Conservation (phyloP, 225 moss, liverwort and hornwort species). For the Anthoceros angustus region DNA sequence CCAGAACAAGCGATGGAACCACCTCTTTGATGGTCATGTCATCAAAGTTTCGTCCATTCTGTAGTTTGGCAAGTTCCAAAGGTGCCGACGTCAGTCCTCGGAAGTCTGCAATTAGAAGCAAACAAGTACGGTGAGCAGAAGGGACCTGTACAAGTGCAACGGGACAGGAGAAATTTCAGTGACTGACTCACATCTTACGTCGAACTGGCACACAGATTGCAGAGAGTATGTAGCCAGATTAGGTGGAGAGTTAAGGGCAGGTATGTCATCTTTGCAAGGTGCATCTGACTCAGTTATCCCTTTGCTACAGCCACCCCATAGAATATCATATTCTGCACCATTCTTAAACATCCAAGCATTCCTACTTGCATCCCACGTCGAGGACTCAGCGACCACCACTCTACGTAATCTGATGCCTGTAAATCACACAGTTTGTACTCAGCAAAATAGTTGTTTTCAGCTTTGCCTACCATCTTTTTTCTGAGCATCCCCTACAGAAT, state of each 20-base stretch:
- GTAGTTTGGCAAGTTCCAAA: slow-evolving; percentile 24
- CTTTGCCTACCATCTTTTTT: too few species aligned
- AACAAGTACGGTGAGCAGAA: neutral
- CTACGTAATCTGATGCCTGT: slow-evolving; percentile 20
- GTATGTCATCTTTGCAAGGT: slow-evolving; percentile 5
- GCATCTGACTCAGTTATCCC: neutral
- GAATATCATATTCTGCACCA: slow-evolving; percentile 25
- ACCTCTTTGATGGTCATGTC: slow-evolving; percentile 31
- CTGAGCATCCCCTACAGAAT: too few species aligned
- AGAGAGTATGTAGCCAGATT: slow-evolving; percentile 5
- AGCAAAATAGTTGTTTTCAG: neutral
- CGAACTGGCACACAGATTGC: slow-evolving; percentile 21
- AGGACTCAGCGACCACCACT: slow-evolving; percentile 23
- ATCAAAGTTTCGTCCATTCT: slow-evolving; percentile 20
- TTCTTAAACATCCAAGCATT: slow-evolving; percentile 20
- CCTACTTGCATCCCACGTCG: slow-evolving; percentile 19
- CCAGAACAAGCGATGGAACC: neutral
- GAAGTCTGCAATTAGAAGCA: slow-evolving; percentile 12
- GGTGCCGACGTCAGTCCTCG: slow-evolving; percentile 19
- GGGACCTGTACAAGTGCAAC: neutral
- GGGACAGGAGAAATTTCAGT: neutral
- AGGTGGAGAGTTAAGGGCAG: neutral
- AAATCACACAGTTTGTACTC: neutral
- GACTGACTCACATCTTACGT: slow-evolving; percentile 16
- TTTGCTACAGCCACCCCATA: neutral